A percentile compares a stretch with the other conserved stretches of the same genome.
phyloP scores from a whole-genome alignment of 1,139 yeast species.

The Blastobotrys aristatus region DNA sequence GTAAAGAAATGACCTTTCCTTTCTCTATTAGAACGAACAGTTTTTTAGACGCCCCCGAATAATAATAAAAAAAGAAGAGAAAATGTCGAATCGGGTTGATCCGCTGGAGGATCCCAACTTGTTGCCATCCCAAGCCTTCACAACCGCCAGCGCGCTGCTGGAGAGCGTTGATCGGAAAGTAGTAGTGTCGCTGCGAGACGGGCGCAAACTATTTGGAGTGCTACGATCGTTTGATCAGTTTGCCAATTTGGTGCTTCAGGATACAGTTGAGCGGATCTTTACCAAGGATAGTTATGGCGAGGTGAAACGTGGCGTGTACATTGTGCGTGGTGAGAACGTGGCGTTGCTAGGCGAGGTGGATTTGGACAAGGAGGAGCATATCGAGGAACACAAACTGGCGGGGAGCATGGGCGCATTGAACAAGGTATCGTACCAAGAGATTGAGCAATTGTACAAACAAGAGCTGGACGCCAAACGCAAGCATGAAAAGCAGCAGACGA shows the following conservation, averaged over 20 bases:
- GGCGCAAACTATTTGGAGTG: constrained; percentile 82
- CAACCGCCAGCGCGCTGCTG: constrained; percentile 94
- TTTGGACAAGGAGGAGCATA: constrained; percentile 77
- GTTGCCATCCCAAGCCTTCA: constrained; percentile 64
- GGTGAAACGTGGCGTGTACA: constrained; percentile 67
- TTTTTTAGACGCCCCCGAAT: no score
- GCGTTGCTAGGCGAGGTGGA: constrained; percentile 95
- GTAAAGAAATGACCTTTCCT: no score
- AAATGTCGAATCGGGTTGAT: constrained; percentile 26
- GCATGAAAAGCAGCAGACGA: constrained; percentile 45
- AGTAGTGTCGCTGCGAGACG: constrained; percentile 84
- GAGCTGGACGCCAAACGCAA: constrained; percentile 38
- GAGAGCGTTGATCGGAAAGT: constrained; percentile 90
- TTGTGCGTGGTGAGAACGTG: constrained; percentile 95
- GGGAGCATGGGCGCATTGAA: constrained; percentile 37
- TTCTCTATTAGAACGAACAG: no score
- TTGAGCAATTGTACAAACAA: constrained; percentile 39
- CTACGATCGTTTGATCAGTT: constrained; percentile 94
- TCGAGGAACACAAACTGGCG: constrained; percentile 39
- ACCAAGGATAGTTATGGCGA: constrained; percentile 63
- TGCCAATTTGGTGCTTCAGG: constrained; percentile 85
- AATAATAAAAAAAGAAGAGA: no score
- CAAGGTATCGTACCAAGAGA: constrained; percentile 58
- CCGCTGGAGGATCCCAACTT: constrained; percentile 31
- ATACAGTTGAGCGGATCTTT: constrained; percentile 82